phyloP scores from a whole-genome alignment of 768 basidiomycete genomes.

The Udeniomyces megalosporus region DNA sequence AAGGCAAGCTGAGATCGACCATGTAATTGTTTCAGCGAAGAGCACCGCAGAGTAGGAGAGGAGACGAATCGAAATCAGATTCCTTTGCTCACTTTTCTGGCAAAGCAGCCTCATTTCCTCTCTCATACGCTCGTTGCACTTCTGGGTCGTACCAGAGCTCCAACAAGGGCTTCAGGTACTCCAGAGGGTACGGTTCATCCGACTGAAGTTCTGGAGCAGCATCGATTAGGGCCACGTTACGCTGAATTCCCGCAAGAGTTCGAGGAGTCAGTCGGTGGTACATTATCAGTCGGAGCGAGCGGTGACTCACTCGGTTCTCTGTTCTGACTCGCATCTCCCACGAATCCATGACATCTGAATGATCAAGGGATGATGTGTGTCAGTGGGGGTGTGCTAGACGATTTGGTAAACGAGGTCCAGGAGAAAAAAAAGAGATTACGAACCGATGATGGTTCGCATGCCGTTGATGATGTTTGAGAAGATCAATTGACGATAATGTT shows the following conservation, averaged over 20 bases:
- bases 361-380: too few relatives aligned
- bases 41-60: background rate
- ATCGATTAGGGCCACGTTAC: conserved; percentile 47
- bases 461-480: conserved; percentile 85
- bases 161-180: conserved; percentile 51
- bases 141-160: conserved; percentile 60
- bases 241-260: conserved; percentile 14
- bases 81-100: conserved; percentile 80
- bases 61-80: background rate
- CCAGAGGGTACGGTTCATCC: conserved; percentile 58
- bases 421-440: too few relatives aligned
- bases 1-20: conserved; percentile 2
- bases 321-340: conserved; percentile 60
- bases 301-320: conserved; percentile 34
- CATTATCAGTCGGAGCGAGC: background rate
- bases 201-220: conserved; percentile 56
- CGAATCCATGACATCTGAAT: conserved; percentile 80
- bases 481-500: conserved; percentile 60
- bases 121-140: conserved; percentile 55
- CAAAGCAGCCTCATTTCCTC: conserved; percentile 79
- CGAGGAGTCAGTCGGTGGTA: background rate
- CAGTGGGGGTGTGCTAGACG: too few relatives aligned
- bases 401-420: too few relatives aligned
- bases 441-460: conserved; percentile 60
- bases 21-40: background rate